A percentile compares a stretch with the other conserved stretches of the same genome.
Conservation (phyloP, 306 rosid genomes). For the Urtica urens region DNA sequence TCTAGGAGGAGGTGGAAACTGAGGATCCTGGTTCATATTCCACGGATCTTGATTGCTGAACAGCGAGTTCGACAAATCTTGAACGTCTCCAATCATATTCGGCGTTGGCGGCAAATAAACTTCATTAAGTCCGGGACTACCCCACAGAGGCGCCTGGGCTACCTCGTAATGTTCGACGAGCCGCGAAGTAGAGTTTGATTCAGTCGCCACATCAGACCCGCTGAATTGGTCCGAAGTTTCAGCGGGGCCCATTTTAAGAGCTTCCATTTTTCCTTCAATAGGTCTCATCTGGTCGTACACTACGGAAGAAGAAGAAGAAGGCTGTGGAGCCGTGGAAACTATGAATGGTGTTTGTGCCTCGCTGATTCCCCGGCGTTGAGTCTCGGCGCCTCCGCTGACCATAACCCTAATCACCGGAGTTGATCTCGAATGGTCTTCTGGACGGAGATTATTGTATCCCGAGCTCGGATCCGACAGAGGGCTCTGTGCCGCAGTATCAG, state of each 20-base stretch:
- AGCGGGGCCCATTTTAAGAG: constrained; percentile 24
- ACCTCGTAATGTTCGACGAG: constrained; percentile 40
- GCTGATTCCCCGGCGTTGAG: constrained; percentile 26
- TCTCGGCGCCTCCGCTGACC: constrained; percentile 36
- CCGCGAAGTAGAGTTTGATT: constrained; percentile 22
- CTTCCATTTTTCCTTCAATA: constrained; percentile 42
- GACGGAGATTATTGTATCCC: constrained; percentile 32
- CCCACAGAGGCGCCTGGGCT: constrained; percentile 40
- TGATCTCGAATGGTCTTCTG: constrained; percentile 35
- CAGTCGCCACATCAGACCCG: constrained; percentile 18
- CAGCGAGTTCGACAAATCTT: constrained; percentile 58
- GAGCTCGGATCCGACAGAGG: constrained; percentile 36
- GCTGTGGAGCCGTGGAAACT: constrained; percentile 29
- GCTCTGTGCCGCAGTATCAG: constrained; percentile 45
- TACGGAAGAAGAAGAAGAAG: too few relatives aligned
- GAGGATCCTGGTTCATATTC: constrained; percentile 48
- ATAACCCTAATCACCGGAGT: constrained; percentile 33
- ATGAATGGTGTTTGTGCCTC: constrained; percentile 30
- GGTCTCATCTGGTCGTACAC: constrained; percentile 40
- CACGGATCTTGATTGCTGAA: constrained; percentile 83
- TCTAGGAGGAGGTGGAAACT: constrained; percentile 45
- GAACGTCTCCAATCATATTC: constrained; percentile 34
- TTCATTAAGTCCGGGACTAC: constrained; percentile 33
- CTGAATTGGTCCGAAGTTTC: constrained; percentile 24
- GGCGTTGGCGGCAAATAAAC: constrained; percentile 31